Percentiles rank a stretch among this genome's conserved stretches.
Evolutionary conservation across 2,329 filamentous ascomycete genomes (phyloP).

Genomic region (Beauveria sp.): DNA sequence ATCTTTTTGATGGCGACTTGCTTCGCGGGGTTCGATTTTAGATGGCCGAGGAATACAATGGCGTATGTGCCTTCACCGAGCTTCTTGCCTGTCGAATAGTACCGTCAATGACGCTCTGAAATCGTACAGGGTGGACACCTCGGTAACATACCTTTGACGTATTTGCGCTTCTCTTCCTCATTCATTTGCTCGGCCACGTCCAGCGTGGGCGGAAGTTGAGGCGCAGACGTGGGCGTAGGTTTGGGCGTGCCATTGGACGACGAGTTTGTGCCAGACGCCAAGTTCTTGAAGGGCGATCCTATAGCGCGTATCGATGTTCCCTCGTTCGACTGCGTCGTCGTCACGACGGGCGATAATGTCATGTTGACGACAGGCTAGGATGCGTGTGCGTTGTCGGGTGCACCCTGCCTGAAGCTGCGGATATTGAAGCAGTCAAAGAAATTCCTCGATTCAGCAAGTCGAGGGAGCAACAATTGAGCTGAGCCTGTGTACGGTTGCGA

Average conservation of each 20-base stretch:
- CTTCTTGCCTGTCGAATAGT: conserved; percentile 59
- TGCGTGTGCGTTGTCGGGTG: background rate
- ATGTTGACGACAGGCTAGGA: conserved; percentile 22
- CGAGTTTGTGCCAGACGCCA: conserved; percentile 25
- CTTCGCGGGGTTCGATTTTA: conserved; percentile 61
- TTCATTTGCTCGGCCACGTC: conserved; percentile 76
- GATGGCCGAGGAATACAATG: conserved; percentile 83
- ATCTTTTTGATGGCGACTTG: conserved; percentile 92
- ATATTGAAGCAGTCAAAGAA: too few species aligned
- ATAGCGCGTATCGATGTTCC: conserved; percentile 22
- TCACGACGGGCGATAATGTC: conserved; percentile 41
- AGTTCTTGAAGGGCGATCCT: conserved; percentile 38
- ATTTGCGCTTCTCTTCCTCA: conserved; percentile 76
- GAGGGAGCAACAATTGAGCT: background rate
- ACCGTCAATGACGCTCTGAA: background rate
- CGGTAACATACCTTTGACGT: conserved; percentile 62
- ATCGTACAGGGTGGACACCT: background rate
- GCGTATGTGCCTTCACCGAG: conserved; percentile 96
- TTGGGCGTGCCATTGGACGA: conserved; percentile 40
- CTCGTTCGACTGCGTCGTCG: conserved; percentile 28
- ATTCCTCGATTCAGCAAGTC: too few species aligned
- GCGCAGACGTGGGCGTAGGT: conserved; percentile 23
- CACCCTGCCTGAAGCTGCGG: too few species aligned
- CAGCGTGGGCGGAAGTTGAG: conserved; percentile 32
- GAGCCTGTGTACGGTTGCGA: background rate